Evolutionary conservation across 2,329 filamentous ascomycete genomes (phyloP).

Genomic region (Pseudophaeomoniella oleicola): DNA sequence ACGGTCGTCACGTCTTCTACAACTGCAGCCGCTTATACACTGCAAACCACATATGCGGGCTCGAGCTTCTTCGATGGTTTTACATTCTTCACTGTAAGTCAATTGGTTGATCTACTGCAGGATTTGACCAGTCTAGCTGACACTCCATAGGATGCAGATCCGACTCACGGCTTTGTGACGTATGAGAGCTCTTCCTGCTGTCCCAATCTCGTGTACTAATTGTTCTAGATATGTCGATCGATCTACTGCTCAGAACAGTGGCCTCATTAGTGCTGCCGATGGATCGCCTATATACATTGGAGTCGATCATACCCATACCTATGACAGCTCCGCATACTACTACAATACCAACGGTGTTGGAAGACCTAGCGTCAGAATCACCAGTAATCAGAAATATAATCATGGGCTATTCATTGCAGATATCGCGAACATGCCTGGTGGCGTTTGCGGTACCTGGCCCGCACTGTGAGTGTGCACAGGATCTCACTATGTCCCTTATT

Average conservation of each 20-base stretch:
- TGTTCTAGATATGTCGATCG: slow-evolving; percentile 16
- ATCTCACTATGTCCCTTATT: neutral
- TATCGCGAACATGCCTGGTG: slow-evolving; percentile 32
- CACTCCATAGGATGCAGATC: slow-evolving; percentile 21
- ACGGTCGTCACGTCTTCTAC: too few species aligned
- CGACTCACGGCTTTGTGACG: slow-evolving; percentile 36
- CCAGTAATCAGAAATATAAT: slow-evolving; percentile 28
- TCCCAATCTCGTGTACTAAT: neutral
- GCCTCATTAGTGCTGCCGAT: slow-evolving; percentile 17
- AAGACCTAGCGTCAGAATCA: slow-evolving; percentile 29
- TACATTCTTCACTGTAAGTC: neutral
- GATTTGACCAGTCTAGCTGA: neutral
- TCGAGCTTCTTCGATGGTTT: neutral
- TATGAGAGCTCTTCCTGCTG: slow-evolving; percentile 17
- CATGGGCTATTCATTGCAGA: slow-evolving; percentile 32
- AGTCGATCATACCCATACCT: slow-evolving; percentile 40
- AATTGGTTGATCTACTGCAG: too few species aligned
- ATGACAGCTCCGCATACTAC: neutral
- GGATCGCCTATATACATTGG: slow-evolving; percentile 46
- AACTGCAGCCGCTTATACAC: neutral
- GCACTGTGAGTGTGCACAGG: slow-evolving; percentile 26
- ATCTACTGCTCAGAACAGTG: slow-evolving; percentile 19
- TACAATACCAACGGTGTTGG: slow-evolving; percentile 6
- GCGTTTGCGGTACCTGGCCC: slow-evolving; percentile 36
- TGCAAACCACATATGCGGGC: neutral